These are phyloP conservation scores for Penicillium digitatum DNA, from an alignment of 2,329 filamentous ascomycete genomes.

Conservation along the genomic window DNA sequence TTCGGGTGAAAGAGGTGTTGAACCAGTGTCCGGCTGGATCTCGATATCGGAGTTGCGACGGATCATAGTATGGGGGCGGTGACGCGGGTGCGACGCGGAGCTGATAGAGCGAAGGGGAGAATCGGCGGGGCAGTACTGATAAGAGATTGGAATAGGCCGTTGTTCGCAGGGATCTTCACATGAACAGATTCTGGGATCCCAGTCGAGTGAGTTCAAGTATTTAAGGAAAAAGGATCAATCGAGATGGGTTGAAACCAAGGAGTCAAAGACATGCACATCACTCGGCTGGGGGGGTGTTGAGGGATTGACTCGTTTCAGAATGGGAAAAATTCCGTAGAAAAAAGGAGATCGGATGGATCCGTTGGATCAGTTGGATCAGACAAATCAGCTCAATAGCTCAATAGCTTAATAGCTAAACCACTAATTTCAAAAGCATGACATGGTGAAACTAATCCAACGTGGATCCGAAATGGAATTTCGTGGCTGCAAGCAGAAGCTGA, in stretches of 20 bases:
- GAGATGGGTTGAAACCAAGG: constrained; percentile 8
- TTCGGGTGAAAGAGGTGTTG: constrained; percentile 25
- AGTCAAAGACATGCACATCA: constrained; percentile 12
- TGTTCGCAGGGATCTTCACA: background rate
- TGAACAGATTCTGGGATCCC: background rate
- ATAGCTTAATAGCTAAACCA: background rate
- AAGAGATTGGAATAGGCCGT: constrained; percentile 34
- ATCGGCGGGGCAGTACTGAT: constrained; percentile 47
- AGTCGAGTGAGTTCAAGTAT: background rate
- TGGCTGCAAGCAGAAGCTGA: constrained; percentile 29
- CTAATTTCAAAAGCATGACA: background rate
- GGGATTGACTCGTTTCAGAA: constrained; percentile 37
- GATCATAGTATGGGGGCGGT: constrained; percentile 29
- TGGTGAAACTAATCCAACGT: background rate
- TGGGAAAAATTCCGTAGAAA: constrained; percentile 19
- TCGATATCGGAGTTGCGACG: constrained; percentile 44
- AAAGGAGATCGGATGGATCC: background rate
- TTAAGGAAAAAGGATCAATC: background rate
- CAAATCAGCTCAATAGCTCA: background rate
- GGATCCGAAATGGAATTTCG: constrained; percentile 20
- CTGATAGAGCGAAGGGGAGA: constrained; percentile 10
- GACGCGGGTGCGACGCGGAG: constrained; percentile 40
- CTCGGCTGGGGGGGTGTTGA: constrained; percentile 19
- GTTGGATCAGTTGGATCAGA: background rate
- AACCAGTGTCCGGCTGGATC: constrained; percentile 36